phyloP scores from a whole-genome alignment of 441 rosid species.

The Bruguiera hainesii region DNA sequence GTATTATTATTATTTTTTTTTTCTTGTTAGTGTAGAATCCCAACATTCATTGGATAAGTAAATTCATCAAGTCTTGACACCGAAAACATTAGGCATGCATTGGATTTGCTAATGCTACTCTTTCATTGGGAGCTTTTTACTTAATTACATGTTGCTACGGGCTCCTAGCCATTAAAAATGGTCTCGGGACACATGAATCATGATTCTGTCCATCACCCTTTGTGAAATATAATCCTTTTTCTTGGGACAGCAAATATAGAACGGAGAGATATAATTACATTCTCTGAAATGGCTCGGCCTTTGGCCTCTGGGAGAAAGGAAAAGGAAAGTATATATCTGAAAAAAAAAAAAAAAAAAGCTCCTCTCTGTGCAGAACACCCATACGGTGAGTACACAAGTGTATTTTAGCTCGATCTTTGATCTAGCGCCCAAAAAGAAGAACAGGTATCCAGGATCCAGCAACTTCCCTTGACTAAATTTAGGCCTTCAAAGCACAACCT shows the following conservation, averaged over 20 bases:
- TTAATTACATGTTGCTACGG: no score
- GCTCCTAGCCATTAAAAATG: slow-evolving; percentile 12
- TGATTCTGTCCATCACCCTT: slow-evolving; percentile 24
- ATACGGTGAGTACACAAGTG: neutral
- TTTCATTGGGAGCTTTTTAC: no score
- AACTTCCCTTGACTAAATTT: slow-evolving; percentile 18
- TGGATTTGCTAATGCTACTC: no score
- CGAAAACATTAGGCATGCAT: no score
- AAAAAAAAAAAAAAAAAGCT: neutral
- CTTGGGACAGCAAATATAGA: neutral
- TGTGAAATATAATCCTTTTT: slow-evolving; percentile 14
- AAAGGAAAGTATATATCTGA: no score
- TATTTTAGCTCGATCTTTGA: slow-evolving; percentile 17
- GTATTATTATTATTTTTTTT: no score
- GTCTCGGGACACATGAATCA: slow-evolving; percentile 21
- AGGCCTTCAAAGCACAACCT: slow-evolving; percentile 22
- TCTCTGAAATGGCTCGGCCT: slow-evolving; percentile 1
- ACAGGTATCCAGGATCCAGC: slow-evolving; percentile 14
- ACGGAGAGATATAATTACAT: neutral
- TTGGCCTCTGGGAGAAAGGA: neutral
- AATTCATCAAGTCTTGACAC: no score
- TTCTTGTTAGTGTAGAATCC: no score
- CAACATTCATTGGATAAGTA: no score
- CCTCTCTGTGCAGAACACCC: neutral
- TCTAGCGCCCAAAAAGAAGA: slow-evolving; percentile 6